Base-by-base conservation (phyloP, 495 filamentous ascomycete species). In the Rostrohypoxylon terebratum region DNA sequence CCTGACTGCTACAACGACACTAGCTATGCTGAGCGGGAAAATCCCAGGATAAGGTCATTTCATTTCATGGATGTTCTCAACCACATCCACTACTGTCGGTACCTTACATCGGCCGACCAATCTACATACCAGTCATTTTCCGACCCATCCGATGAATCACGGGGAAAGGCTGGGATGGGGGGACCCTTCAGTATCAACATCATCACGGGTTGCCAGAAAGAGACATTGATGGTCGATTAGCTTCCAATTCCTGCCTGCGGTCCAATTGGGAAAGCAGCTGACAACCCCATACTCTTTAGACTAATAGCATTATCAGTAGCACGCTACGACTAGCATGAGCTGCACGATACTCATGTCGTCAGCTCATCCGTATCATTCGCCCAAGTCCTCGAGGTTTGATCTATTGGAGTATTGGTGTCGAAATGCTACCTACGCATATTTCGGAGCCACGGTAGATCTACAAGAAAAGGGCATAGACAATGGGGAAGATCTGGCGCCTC, bases 41-140 rank as follows among this genome's bases (percentile, higher is more conserved):
- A 69, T 55, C 59, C 59, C 20, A 69, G 44, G 47, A 57, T 66
- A 74, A 57, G 67, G 67, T 71, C 63, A 67, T 55, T 47, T 69
- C 36, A 61, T 71, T 66, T 62, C 54, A 72, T 59, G 67, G 68
- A 42, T 70, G 54, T 60, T 53, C 42, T 54, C 42, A 68, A 61
- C 68, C 16, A 63, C 62, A 59, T 63, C 72, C 63, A 68, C 72
- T 62, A 68, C 59, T 63, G 63, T 64, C 72, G 72, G 72, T 75
- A 75, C 72, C 72, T 75, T 75, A 75, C 72, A 72, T 75, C 68
- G 67, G 68, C 54, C 68, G 68, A 75, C 36, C 68, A 75, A 62
- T 63, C 67, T 71, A 75, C n/a, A n/a, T n/a, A n/a, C 72, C 72
- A 75, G 72, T 75, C 72, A 70, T 65, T 67, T 75, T 65, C 68